Evolutionary conservation across 2,329 filamentous ascomycete genomes (phyloP).

Genomic region (Trichophyton simii): DNA sequence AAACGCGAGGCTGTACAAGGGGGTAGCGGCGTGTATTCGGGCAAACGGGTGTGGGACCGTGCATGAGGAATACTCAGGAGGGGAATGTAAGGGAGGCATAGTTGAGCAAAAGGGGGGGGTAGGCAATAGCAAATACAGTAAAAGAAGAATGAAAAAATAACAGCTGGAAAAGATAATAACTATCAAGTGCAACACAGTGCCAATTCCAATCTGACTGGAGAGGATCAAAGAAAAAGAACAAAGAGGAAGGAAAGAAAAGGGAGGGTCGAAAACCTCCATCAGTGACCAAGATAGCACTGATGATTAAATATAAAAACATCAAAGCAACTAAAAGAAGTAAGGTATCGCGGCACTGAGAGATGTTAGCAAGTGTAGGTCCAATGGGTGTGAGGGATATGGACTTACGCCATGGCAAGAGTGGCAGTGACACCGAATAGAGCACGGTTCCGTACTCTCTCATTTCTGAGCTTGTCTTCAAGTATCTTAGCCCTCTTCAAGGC

Average conservation of each 20-base stretch:
- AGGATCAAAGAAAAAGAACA: neutral
- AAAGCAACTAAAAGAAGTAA: slow-evolving; percentile 31
- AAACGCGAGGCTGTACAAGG: neutral
- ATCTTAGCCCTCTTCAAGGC: slow-evolving; percentile 57
- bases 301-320: neutral
- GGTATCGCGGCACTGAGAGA: slow-evolving; percentile 34
- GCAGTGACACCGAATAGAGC: slow-evolving; percentile 77
- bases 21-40: neutral
- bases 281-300: neutral
- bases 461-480: slow-evolving; percentile 64
- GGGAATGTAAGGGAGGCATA: neutral
- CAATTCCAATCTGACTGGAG: slow-evolving; percentile 2
- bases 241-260: neutral
- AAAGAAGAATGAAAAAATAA: slow-evolving; percentile 16
- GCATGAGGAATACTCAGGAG: neutral
- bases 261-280: neutral
- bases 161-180: slow-evolving; percentile 12
- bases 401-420: slow-evolving; percentile 82
- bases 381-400: slow-evolving; percentile 19
- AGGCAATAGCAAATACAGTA: slow-evolving; percentile 14
- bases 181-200: slow-evolving; percentile 1
- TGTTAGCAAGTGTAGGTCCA: slow-evolving; percentile 1
- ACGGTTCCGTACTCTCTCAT: slow-evolving; percentile 73
- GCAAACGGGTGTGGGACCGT: neutral
- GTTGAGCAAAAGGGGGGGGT: slow-evolving; percentile 7